Evolutionary conservation across 805 yeast genomes (phyloP).

Genomic region (Blastobotrys chiropterorum): DNA sequence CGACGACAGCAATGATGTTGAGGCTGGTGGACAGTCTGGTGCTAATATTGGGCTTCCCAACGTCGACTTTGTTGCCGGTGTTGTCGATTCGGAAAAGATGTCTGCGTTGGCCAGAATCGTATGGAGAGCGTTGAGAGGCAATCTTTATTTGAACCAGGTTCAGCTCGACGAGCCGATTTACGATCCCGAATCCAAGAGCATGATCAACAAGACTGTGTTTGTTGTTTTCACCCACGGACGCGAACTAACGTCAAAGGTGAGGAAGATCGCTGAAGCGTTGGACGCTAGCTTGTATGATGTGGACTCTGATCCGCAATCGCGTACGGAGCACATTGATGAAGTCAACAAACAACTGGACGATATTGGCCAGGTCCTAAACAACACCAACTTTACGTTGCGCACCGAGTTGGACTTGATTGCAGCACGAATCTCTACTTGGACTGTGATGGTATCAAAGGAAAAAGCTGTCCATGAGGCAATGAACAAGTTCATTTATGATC

Average conservation of each 20-base stretch:
- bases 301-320: conserved; percentile 39
- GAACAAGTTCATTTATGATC: conserved; percentile 76
- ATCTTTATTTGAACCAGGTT: conserved; percentile 67
- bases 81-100: conserved; percentile 65
- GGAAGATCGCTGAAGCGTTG: conserved; percentile 80
- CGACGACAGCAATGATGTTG: conserved; percentile 27
- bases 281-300: conserved; percentile 73
- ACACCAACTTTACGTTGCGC: conserved; percentile 61
- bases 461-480: conserved; percentile 73
- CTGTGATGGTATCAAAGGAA: conserved; percentile 63
- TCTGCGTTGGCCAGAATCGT: conserved; percentile 70
- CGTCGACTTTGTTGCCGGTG: conserved; percentile 66
- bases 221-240: conserved; percentile 90
- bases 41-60: conserved; percentile 18
- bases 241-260: conserved; percentile 62
- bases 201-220: conserved; percentile 71
- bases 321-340: conserved; percentile 32
- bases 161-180: conserved; percentile 66
- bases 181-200: conserved; percentile 51
- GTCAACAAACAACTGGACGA: conserved; percentile 47
- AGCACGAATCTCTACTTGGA: conserved; percentile 70
- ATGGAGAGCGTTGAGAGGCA: conserved; percentile 93
- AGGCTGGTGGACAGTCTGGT: conserved; percentile 10
- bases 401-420: conserved; percentile 78
- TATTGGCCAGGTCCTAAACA: conserved; percentile 52